Base-by-base conservation (phyloP, 129 eudicot genomes). In the Lonicera japonica region DNA sequence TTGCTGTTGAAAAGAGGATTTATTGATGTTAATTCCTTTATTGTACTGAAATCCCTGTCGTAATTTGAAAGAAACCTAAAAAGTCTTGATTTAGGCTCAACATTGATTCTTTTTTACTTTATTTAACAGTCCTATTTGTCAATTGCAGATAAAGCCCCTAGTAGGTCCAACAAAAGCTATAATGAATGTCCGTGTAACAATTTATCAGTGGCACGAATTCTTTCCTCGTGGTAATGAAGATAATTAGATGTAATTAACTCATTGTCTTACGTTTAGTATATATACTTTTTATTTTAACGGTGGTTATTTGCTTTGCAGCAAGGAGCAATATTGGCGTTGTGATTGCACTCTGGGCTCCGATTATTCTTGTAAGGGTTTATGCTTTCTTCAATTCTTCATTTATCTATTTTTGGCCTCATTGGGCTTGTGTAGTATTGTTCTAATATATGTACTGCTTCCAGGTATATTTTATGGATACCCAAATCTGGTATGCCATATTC, bases 381-480 rank as follows among this genome's bases (percentile, higher is more conserved):
- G 60, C 21, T 8, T 71, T 58, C 10, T 64, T 14, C 13, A 10
- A 43, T 43, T 2, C 50, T 43, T 3, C 50, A 43, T 43, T 14
- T 43, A 43, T 43, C 50, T 43, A 4, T 14, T 43, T 69, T 66
- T 15, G 20, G 56, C 55, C 14, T 17, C 15, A 8, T 5, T 17
- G 52, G 9, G 11, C 61, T 58, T 50, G 22, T 11, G 21, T 22
- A 11, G 48, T 23, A 47, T 25, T 61, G 50, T 43, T 61, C 46
- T 67, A 23, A 63, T 41, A 52, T 56, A 13, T 3, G 4, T 20
- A 57, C 57, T 61, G 11, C 16, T 43, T 65, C 24, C 73, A 94
- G 99, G 99, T 94, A 39, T 94, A 94, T 79, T 94, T 94, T 83
- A 94, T 94, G 99, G 99, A 94, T 75, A 68, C 89, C 43, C 99